Evolutionary conservation across 768 basidiomycete species (phyloP).

Genomic region (Naganishia friedmannii): DNA sequence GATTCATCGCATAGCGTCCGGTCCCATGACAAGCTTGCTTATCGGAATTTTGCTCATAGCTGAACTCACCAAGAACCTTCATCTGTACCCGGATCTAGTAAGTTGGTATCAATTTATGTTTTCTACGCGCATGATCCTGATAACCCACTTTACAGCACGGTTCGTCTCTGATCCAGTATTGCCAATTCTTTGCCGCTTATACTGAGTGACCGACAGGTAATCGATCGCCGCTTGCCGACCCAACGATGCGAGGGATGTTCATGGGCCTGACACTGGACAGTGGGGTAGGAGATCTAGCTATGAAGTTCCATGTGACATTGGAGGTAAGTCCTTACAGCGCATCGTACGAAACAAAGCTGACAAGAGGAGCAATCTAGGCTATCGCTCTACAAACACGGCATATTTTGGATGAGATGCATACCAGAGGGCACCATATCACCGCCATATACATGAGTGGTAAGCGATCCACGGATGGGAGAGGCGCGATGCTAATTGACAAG

Average conservation of each 20-base stretch:
- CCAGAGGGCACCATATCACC: conserved; percentile 74
- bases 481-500: neutral
- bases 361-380: conserved; percentile 52
- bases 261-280: conserved; percentile 78
- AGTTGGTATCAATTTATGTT: conserved; percentile 28
- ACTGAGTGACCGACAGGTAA: conserved; percentile 63
- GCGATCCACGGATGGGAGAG: neutral
- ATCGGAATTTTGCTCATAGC: conserved; percentile 45
- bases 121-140: neutral
- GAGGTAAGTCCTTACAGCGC: conserved; percentile 54
- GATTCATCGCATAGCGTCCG: neutral
- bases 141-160: conserved; percentile 58
- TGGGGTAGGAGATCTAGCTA: conserved; percentile 74
- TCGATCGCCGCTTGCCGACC: conserved; percentile 90
- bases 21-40: too few relatives aligned
- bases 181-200: neutral
- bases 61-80: conserved; percentile 81
- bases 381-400: conserved; percentile 92
- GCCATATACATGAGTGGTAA: conserved; percentile 77
- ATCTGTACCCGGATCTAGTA: conserved; percentile 86
- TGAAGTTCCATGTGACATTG: conserved; percentile 83
- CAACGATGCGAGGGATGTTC: conserved; percentile 90
- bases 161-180: conserved; percentile 39
- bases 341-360: neutral
- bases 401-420: conserved; percentile 86